Evolutionary conservation across 1,139 yeast genomes (phyloP).

Genomic region (Geotrichum cucujoidarum): DNA sequence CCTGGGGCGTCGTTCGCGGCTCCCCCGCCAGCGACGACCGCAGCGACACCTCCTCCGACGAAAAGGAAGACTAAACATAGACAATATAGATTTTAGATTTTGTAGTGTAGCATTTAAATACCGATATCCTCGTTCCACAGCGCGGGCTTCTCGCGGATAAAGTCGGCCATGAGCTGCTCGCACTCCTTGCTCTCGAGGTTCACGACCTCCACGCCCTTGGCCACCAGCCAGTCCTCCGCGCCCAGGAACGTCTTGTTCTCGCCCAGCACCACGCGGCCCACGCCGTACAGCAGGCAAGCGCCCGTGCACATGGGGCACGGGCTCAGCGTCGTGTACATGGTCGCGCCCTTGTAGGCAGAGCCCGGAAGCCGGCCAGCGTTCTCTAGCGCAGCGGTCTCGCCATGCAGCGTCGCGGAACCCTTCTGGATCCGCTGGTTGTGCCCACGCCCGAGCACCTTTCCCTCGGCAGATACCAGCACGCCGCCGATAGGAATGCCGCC

Average conservation of each 20-base stretch:
- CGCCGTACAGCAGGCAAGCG: constrained; percentile 81
- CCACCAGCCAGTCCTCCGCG: constrained; percentile 62
- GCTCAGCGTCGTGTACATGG: constrained; percentile 82
- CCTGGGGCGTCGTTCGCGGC: constrained; percentile 64
- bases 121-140: constrained; percentile 94
- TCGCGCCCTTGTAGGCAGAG: constrained; percentile 51
- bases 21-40: constrained; percentile 73
- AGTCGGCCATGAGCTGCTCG: constrained; percentile 65
- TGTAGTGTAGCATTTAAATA: constrained; percentile 24
- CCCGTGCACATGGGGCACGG: constrained; percentile 97
- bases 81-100: not conserved
- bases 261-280: constrained; percentile 80
- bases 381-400: constrained; percentile 84
- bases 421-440: constrained; percentile 87
- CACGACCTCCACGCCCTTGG: constrained; percentile 69
- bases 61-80: not conserved
- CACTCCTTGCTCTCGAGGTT: constrained; percentile 65
- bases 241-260: constrained; percentile 79
- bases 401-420: constrained; percentile 70
- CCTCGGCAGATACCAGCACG: constrained; percentile 68
- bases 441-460: constrained; percentile 76
- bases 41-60: constrained; percentile 46
- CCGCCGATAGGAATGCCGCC: constrained; percentile 94
- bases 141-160: constrained; percentile 63
- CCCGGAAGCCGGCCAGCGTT: constrained; percentile 80